phyloP scores from a whole-genome alignment of 2,329 filamentous ascomycete species.

The Claviceps citrina region DNA sequence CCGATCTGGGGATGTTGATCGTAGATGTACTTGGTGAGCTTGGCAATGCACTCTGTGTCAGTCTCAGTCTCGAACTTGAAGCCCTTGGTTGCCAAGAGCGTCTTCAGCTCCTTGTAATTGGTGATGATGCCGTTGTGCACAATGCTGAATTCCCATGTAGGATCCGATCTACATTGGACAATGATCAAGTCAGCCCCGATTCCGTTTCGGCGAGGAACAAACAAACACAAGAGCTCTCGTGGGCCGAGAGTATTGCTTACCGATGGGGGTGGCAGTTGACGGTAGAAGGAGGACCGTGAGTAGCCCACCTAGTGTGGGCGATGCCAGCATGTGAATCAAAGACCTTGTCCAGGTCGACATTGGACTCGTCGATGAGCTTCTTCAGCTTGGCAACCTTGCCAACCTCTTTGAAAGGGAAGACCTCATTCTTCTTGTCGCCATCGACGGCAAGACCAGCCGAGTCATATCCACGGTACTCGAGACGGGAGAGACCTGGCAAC shows the following conservation, averaged over 20 bases:
- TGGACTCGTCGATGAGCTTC: slow-evolving; percentile 71
- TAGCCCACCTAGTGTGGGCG: slow-evolving; percentile 97
- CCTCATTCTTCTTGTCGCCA: slow-evolving; percentile 97
- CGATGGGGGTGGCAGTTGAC: slow-evolving; percentile 97
- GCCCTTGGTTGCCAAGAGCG: slow-evolving; percentile 80
- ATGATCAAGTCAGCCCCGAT: slow-evolving; percentile 6
- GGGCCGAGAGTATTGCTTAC: slow-evolving; percentile 39
- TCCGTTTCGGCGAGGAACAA: neutral
- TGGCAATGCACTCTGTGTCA: slow-evolving; percentile 97
- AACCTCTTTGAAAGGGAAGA: slow-evolving; percentile 95
- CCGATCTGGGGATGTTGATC: slow-evolving; percentile 87
- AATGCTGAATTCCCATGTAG: slow-evolving; percentile 87
- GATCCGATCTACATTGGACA: slow-evolving; percentile 57
- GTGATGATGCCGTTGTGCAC: slow-evolving; percentile 99
- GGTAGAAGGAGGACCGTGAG: slow-evolving; percentile 85
- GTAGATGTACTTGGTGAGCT: slow-evolving; percentile 95
- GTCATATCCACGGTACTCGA: slow-evolving; percentile 98
- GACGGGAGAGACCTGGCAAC: slow-evolving; percentile 64
- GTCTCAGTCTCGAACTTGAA: slow-evolving; percentile 99
- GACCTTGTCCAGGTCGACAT: slow-evolving; percentile 76
- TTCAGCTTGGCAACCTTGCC: slow-evolving; percentile 97
- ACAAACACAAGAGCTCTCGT: neutral
- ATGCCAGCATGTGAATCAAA: slow-evolving; percentile 98
- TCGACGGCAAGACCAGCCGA: slow-evolving; percentile 92
- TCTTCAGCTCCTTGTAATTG: slow-evolving; percentile 99